A percentile compares a stretch with the other conserved stretches of the same genome.
Evolutionary conservation across 495 filamentous ascomycete genomes (phyloP).

Genomic region (Daldinia loculata): DNA sequence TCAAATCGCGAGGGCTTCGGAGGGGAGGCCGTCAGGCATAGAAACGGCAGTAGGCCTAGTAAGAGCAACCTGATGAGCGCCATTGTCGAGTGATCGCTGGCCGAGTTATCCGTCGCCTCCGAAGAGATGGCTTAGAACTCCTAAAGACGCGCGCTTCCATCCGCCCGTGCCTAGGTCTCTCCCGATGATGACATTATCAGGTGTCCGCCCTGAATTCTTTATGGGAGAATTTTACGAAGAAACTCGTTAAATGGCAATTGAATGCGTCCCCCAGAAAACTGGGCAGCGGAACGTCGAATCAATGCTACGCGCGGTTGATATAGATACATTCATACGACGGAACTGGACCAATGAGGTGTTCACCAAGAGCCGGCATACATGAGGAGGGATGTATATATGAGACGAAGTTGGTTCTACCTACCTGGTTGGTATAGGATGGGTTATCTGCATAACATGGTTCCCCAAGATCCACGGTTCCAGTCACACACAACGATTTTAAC

Average conservation of each 20-base stretch:
- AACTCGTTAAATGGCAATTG: constrained; percentile 7
- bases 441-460: constrained; percentile 19
- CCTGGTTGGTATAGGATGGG: constrained; percentile 25
- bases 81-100: constrained; percentile 25
- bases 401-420: constrained; percentile 31
- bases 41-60: constrained; percentile 28
- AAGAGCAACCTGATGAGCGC: constrained; percentile 29
- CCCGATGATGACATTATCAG: constrained; percentile 21
- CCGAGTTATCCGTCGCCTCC: constrained; percentile 26
- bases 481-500: constrained; percentile 40
- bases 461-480: constrained; percentile 35
- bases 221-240: constrained; percentile 14
- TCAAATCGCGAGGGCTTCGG: background rate
- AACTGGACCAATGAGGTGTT: constrained; percentile 28
- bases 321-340: constrained; percentile 29
- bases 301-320: constrained; percentile 30
- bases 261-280: constrained; percentile 3
- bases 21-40: constrained; percentile 16
- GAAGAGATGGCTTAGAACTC: constrained; percentile 28
- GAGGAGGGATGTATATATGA: constrained; percentile 32
- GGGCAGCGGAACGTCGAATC: constrained; percentile 29
- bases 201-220: constrained; percentile 6
- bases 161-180: constrained; percentile 22
- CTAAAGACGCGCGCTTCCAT: constrained; percentile 27
- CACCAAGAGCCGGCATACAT: constrained; percentile 7